Conservation (phyloP, 257 asterid species). For the Solanum chiquidenum region DNA sequence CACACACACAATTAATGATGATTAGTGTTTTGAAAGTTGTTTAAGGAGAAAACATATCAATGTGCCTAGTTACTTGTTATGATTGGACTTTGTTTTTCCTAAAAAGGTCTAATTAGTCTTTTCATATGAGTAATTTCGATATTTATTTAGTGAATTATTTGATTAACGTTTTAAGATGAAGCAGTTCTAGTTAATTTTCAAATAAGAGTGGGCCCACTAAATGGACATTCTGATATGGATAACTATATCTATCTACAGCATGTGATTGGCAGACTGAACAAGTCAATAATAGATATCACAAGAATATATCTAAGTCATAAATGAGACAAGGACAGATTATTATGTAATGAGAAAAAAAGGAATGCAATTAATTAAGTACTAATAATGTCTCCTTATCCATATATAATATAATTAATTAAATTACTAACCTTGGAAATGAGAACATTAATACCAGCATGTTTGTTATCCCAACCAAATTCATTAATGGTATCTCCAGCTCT, state of each 20-base stretch:
- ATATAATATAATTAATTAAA: background rate
- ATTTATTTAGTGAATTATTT: background rate
- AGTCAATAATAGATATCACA: slow-evolving; percentile 6
- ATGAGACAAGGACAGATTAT: slow-evolving; percentile 8
- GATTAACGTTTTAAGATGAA: background rate
- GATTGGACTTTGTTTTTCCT: background rate
- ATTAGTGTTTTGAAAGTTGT: too few relatives aligned
- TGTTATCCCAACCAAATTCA: slow-evolving; percentile 95
- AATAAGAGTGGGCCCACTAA: slow-evolving; percentile 3
- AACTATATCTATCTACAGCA: slow-evolving; percentile 1
- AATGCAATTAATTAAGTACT: background rate
- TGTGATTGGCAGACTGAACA: slow-evolving; percentile 19
- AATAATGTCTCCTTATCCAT: background rate
- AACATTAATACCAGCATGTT: slow-evolving; percentile 85
- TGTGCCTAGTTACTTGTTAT: background rate
- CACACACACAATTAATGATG: background rate
- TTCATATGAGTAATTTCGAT: too few relatives aligned
- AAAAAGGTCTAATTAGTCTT: too few relatives aligned
- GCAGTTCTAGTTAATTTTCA: background rate
- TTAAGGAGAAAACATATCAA: background rate
- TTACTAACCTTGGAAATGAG: slow-evolving; percentile 69
- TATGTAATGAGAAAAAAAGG: background rate
- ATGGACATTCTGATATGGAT: background rate
- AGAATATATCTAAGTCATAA: slow-evolving; percentile 1
- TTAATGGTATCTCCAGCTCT: slow-evolving; percentile 86